Percentiles rank a stretch among this genome's conserved stretches.
These are phyloP conservation scores for Firmiana major DNA, from an alignment of 345 rosid species.

Conservation along the genomic window DNA sequence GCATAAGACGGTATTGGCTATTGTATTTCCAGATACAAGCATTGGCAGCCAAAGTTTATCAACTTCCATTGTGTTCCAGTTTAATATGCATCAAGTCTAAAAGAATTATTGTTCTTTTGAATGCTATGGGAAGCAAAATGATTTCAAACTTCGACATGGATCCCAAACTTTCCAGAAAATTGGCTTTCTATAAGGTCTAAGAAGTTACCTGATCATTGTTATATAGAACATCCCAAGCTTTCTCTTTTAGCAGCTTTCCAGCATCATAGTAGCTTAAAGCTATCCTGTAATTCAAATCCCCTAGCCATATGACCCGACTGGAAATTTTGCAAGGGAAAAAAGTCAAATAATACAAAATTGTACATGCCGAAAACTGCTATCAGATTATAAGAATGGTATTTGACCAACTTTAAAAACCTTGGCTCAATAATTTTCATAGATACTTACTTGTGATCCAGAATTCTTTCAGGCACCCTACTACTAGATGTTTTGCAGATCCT, in stretches of 20 bases:
- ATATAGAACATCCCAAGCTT: constrained; percentile 59
- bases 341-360: background rate
- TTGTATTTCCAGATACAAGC: background rate
- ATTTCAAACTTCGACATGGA: background rate
- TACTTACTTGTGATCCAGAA: constrained; percentile 75
- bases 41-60: background rate
- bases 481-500: constrained; percentile 56
- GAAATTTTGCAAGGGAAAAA: constrained; percentile 4
- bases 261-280: constrained; percentile 79
- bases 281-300: constrained; percentile 93
- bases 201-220: constrained; percentile 76
- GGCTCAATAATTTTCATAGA: constrained; percentile 12
- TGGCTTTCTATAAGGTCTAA: background rate
- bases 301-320: constrained; percentile 89
- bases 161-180: background rate
- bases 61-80: background rate
- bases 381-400: background rate
- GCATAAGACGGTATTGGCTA: background rate
- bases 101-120: background rate
- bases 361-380: background rate
- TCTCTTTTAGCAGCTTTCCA: constrained; percentile 47
- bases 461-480: constrained; percentile 58
- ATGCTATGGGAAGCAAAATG: background rate
- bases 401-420: background rate
- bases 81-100: background rate